Conservation (phyloP, 306 rosid species). For the Castanea mollissima region DNA sequence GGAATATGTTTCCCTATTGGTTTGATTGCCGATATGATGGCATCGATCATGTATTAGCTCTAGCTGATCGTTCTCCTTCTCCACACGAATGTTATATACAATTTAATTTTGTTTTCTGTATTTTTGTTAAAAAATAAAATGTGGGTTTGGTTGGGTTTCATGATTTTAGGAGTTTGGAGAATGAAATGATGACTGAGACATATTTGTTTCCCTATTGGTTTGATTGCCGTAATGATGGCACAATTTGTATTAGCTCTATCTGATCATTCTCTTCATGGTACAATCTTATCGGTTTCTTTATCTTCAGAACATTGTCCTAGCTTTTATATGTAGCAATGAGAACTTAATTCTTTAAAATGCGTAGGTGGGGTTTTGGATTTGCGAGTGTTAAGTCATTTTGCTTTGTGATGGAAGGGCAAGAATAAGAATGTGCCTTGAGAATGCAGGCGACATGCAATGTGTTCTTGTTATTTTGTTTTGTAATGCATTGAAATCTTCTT, state of each 20-base stretch:
- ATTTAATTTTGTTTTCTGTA: not conserved
- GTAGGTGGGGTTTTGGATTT: not conserved
- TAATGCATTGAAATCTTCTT: not conserved
- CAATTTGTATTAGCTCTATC: not conserved
- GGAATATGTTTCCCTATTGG: constrained; percentile 49
- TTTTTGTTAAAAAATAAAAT: not conserved
- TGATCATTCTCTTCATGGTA: not conserved
- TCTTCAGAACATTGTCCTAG: not conserved
- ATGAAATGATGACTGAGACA: constrained; percentile 25
- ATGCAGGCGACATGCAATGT: not conserved
- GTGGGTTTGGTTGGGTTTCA: too few relatives aligned
- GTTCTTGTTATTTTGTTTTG: not conserved
- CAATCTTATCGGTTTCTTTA: not conserved
- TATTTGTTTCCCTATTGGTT: constrained; percentile 55
- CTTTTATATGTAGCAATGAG: not conserved
- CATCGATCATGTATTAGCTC: constrained; percentile 45
- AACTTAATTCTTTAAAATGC: not conserved
- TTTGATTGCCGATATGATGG: constrained; percentile 53
- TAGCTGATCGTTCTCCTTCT: constrained; percentile 41
- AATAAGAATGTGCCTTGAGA: not conserved
- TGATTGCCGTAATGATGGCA: constrained; percentile 51
- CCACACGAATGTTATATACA: too few relatives aligned
- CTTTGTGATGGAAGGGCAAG: too few relatives aligned
- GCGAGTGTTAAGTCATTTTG: not conserved
- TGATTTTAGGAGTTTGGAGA: constrained; percentile 4